Conservation (phyloP, 1,139 yeast genomes). For the Candida glucosophila region DNA sequence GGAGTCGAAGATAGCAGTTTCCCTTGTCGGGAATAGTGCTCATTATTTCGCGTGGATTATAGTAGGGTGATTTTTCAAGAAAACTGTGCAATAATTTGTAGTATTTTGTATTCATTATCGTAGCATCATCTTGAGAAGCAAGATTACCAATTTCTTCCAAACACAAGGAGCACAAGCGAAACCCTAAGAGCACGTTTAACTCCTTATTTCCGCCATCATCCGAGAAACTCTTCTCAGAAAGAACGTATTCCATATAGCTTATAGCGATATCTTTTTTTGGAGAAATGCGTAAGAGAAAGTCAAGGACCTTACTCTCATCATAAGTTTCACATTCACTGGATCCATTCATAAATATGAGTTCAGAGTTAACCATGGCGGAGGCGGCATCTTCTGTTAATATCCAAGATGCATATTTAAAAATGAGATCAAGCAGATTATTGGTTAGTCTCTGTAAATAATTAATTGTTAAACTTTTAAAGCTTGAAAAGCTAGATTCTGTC, state of each 20-base stretch:
- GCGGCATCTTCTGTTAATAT: conserved; percentile 28
- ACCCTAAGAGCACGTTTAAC: conserved; percentile 17
- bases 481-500: conserved; percentile 19
- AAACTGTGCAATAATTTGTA: conserved; percentile 31
- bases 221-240: conserved; percentile 13
- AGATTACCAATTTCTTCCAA: conserved; percentile 24
- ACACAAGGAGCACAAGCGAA: conserved; percentile 51
- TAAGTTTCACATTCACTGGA: conserved; percentile 54
- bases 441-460: conserved; percentile 59
- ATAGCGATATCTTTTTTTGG: conserved; percentile 30
- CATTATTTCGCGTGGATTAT: conserved; percentile 41
- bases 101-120: conserved; percentile 10
- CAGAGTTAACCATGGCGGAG: conserved; percentile 27
- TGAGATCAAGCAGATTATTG: conserved; percentile 40
- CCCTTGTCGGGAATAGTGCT: conserved; percentile 30
- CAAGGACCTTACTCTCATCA: conserved; percentile 45
- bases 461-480: conserved; percentile 44
- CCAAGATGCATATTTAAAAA: conserved; percentile 54
- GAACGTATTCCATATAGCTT: conserved; percentile 53
- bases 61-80: conserved; percentile 24
- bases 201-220: conserved; percentile 19
- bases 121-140: conserved; percentile 6
- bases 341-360: conserved; percentile 59
- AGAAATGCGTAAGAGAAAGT: conserved; percentile 25
- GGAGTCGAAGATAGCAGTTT: conserved; percentile 30